Base-by-base conservation (phyloP, 352 stramenopile species). In the Pythium sukuiense region DNA sequence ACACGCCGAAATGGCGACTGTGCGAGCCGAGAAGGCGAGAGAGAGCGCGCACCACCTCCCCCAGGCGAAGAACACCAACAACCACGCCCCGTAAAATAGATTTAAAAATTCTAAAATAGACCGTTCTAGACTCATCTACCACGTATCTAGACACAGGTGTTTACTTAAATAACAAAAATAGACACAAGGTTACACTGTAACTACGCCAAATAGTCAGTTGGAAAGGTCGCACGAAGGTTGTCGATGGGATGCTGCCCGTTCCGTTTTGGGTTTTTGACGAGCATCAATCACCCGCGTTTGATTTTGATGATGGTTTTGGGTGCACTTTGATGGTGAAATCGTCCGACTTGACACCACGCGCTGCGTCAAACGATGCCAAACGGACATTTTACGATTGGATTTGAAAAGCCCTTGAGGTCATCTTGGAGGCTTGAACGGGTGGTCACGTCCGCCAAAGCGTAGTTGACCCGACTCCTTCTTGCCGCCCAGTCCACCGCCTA, bases 401-500 rank as follows among this genome's bases (percentile, higher is more conserved):
- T 29, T 24, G 16, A 45, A 24, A 24, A 12, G 13, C 14, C 3
- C 26, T 6, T 52, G n/a, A 12, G 16, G 41, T 55, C 37, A 65
- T 29, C 61, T 56, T 62, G 83, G 76, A 9, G 80, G 76, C 20
- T 76, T 80, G 66, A 93, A 95, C 16, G 87, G 85, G n/a, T 75
- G 77, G 29, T 93, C 83, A 20, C 84, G 72, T 8, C 87, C 87
- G 7, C 87, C 87, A 70, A 95, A 95, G 46, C 87, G 87, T 9
- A 95, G 75, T 67, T 95, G 87, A 0, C 87, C 87, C 0, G 85
- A 93, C 72, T 95, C 81, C 64, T 93, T 93, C 14, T 72, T 73
- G 0, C 87, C 85, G 3, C 87, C 83, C n/a, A 95, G 70, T 6
- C 87, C 87, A 9, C 87, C 87, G 16, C 87, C 87, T 16, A 95